Conservation (phyloP, 305 asterid species). For the Ilex paraguariensis region DNA sequence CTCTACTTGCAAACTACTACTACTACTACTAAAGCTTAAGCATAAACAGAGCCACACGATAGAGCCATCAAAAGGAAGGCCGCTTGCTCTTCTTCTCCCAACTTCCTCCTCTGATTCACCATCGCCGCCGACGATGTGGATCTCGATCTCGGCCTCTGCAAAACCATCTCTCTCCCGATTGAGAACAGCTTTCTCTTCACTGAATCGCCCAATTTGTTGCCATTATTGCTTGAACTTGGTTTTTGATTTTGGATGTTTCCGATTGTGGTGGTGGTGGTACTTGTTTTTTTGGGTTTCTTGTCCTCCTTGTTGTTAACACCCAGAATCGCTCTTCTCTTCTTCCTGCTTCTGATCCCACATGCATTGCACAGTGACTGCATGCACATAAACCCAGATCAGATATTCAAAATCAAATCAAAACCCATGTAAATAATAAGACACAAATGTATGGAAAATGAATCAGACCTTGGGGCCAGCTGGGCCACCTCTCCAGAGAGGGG, state of each 20-base stretch:
- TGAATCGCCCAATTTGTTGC: constrained; percentile 9
- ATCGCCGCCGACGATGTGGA: background rate
- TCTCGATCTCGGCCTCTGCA: background rate
- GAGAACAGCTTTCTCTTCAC: background rate
- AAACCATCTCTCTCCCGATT: background rate
- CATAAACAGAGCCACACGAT: constrained; percentile 87
- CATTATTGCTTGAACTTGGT: constrained; percentile 22
- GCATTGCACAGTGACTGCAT: constrained; percentile 95
- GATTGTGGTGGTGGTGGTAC: constrained; percentile 3
- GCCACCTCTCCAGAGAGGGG: constrained; percentile 98
- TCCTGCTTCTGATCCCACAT: constrained; percentile 91
- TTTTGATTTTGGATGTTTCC: background rate
- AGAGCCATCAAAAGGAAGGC: constrained; percentile 81
- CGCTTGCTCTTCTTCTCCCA: constrained; percentile 86
- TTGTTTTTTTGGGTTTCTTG: constrained; percentile 53
- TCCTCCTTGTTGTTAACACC: constrained; percentile 72
- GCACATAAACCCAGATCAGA: background rate
- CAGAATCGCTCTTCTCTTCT: constrained; percentile 79
- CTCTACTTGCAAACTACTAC: background rate
- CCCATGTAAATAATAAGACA: constrained; percentile 9
- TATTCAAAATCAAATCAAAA: background rate
- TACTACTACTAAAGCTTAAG: constrained; percentile 23
- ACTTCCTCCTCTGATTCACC: constrained; percentile 19
- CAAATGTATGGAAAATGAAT: constrained; percentile 3
- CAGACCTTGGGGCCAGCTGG: constrained; percentile 94